phyloP scores from a whole-genome alignment of 139 green algal species.

The Picocystis salinarum region DNA sequence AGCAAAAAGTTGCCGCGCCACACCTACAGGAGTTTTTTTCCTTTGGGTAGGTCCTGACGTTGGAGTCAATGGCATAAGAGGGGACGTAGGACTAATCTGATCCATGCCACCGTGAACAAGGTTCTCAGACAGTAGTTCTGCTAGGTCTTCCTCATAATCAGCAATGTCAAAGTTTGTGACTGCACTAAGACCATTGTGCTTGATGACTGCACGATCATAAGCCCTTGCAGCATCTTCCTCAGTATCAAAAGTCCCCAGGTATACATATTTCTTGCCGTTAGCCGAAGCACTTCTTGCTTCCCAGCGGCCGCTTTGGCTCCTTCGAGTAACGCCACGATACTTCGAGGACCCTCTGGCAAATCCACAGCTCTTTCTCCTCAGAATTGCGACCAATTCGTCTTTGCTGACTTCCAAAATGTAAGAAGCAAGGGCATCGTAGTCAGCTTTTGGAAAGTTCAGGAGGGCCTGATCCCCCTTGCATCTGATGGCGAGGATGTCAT shows the following conservation, averaged over 20 bases:
- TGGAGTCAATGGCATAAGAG: no score
- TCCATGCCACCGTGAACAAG: no score
- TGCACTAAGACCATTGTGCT: constrained; percentile 26
- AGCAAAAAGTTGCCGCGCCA: no score
- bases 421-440: neutral
- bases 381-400: neutral
- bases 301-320: neutral
- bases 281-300: neutral
- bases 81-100: no score
- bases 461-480: constrained; percentile 1
- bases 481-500: constrained; percentile 15
- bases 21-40: no score
- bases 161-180: constrained; percentile 45
- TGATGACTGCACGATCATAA: constrained; percentile 39
- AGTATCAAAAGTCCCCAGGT: constrained; percentile 37
- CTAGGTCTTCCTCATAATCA: no score
- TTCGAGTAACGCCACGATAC: constrained; percentile 14
- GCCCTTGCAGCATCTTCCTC: constrained; percentile 26
- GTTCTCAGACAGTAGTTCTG: no score
- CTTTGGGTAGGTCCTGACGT: no score
- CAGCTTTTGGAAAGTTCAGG: constrained; percentile 13
- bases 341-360: constrained; percentile 9
- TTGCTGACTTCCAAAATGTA: neutral
- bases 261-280: constrained; percentile 19
- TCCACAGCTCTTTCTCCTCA: constrained; percentile 5